Base-by-base conservation (phyloP, 140 eudicot species). In the Flaveria floridana region DNA sequence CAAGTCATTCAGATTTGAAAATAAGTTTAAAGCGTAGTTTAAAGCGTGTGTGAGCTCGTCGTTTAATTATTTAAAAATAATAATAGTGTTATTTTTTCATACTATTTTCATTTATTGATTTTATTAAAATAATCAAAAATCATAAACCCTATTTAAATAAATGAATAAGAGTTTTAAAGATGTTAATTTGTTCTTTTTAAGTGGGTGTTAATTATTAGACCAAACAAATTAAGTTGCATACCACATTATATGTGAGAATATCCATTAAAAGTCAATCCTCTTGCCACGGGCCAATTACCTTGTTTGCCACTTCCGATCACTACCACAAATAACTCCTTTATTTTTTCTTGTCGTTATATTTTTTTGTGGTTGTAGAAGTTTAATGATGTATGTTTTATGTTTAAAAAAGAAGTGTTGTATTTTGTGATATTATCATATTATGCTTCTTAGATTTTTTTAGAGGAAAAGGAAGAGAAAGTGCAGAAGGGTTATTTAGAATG, bases 231-330 rank as follows among this genome's bases (percentile, higher is more conserved):
- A 8, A 58, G 30, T 58, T 21, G 65, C 51, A 30, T 65, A 16
- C n/a, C 26, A 34, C n/a, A 21, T 66, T 68, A 68, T 25, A 68
- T 20, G 73, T 44, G 73, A 68, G 55, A 30, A 44, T 11, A 9
- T 44, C 73, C 73, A 68, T 68, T 20, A 44, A 12, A 69, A 69
- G 61, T 44, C 50, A 11, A 5, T 21, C 28, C 42, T 10, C 44
- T 46, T 16, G 23, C 74, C 61, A 69, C 23, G 15, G 74, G 39
- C 74, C 74, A 69, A 48, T 69, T 48, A 69, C 18, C 61, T 14
- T 69, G 74, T 69, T 69, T 69, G 74, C 74, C 74, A 69, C 74
- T 69, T 69, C 74, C 61, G 9, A 3, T 48, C 25, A 69, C 61
- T 23, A 47, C 61, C 62, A 69, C 56, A 69, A 23, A 23, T 6